Conservation (phyloP, 2,329 filamentous ascomycete species). For the Neocucurbitaria cava region DNA sequence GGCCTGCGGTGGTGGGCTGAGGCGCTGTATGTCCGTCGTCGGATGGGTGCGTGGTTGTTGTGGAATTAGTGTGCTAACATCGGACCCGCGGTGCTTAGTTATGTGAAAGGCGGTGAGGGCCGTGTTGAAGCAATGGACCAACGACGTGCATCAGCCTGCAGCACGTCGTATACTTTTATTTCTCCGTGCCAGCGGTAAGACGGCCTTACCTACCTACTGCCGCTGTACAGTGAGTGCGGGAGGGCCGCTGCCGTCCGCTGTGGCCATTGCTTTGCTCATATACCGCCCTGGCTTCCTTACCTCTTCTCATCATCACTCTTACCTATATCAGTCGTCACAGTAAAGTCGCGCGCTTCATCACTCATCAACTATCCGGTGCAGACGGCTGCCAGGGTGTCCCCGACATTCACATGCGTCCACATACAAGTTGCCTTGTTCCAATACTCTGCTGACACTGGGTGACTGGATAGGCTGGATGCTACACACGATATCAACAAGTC, state of each 20-base stretch:
- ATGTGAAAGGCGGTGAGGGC: constrained; percentile 4
- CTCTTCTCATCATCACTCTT: no score
- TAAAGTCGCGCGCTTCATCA: background rate
- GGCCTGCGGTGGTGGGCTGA: background rate
- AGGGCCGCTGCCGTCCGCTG: no score
- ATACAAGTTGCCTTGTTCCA: background rate
- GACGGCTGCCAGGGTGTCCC: background rate
- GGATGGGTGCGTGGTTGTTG: background rate
- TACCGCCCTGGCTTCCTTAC: no score
- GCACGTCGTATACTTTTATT: background rate
- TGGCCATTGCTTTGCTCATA: no score
- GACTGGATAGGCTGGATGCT: background rate
- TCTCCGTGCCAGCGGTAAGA: background rate
- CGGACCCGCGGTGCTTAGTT: constrained; percentile 2
- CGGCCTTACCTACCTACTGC: background rate
- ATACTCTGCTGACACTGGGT: background rate
- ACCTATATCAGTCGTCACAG: background rate
- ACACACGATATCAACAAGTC: background rate
- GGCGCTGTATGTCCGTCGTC: background rate
- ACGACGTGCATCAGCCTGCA: background rate
- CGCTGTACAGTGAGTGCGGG: background rate
- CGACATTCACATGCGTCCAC: background rate
- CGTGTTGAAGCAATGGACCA: background rate
- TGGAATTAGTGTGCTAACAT: background rate
- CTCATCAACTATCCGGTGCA: background rate